These are phyloP conservation scores for Dendrocalamus latiflorus DNA, from an alignment of 202 grass and related monocot genomes.

Conservation along the genomic window DNA sequence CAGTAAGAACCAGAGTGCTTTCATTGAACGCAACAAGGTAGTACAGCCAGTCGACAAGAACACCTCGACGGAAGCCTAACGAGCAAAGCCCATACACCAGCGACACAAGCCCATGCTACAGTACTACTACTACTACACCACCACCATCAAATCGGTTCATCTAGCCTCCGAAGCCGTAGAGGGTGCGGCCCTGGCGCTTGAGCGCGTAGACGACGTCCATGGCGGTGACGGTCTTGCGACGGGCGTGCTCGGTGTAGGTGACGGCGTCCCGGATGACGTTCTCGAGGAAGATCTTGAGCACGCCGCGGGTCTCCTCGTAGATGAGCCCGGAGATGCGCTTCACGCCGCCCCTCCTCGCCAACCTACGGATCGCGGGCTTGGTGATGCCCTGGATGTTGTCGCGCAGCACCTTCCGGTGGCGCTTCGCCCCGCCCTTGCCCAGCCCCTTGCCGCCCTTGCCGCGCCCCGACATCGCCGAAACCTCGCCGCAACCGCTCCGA, in stretches of 20 bases:
- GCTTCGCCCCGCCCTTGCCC: conserved; percentile 92
- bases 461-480: conserved; percentile 48
- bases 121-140: no score
- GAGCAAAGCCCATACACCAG: no score
- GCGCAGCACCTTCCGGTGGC: conserved; percentile 76
- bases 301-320: conserved; percentile 88
- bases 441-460: conserved; percentile 92
- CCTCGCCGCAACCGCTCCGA: no score
- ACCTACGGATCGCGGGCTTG: conserved; percentile 80
- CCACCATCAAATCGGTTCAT: neutral
- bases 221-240: conserved; percentile 86
- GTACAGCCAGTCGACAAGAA: no score
- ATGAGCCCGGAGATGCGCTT: conserved; percentile 93
- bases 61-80: no score
- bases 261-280: conserved; percentile 91
- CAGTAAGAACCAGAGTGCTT: no score
- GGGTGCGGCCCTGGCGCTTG: conserved; percentile 89
- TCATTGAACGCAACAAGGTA: no score
- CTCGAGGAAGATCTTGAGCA: conserved; percentile 96
- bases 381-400: conserved; percentile 98
- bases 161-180: conserved; percentile 85
- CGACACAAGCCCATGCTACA: no score
- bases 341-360: conserved; percentile 70
- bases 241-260: conserved; percentile 87
- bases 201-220: conserved; percentile 93